Evolutionary conservation across 106 monocot species (phyloP), one percentile per base, ranked within the genome.

Genomic region (Apostasia shenzhenica): DNA sequence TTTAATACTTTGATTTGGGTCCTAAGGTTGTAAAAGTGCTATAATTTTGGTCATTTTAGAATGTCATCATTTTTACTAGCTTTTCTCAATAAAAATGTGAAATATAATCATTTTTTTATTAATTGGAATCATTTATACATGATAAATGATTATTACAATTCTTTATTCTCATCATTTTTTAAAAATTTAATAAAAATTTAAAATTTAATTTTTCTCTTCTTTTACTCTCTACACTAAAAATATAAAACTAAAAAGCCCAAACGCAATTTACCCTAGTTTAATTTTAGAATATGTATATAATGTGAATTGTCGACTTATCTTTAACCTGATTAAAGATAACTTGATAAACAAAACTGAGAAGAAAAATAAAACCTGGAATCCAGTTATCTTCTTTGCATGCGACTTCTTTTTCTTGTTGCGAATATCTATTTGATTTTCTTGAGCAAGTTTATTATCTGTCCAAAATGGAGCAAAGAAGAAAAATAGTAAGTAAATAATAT

Each of bases 381-480:
- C 97, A 10, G 92, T 99, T 48, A 99, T 90, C 58, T 99, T 93
- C 69, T 99, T 99, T 13, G 85, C 77, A 75, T 77, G 72, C 4
- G 84, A 78, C 69, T 87, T 99, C 70, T 70, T 79, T 69, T 85
- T 97, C 70, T 97, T 97, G 75, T 67, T 81, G 6, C 69, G 67
- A 14, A 93, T 69, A 67, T 92, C 92, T 56, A 92, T 73, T 66
- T 90, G 89, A 43, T 81, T 71, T 72, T 81, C 79, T 72, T 90
- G 92, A 70, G 72, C 53, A 54, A 99, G 87, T 60, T 89, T 99
- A 41, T 75, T 56, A 61, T 83, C 94, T 95, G 84, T 44, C 37
- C 8, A 41, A 65, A 46, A 65, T 48, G 8, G 6, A 10, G 41
- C 14, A 8, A 47, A 65, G 37, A 48, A 26, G 43, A 47, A 47